A percentile compares a stretch with the other conserved stretches of the same genome.
phyloP scores from a whole-genome alignment of 148 eudicot genomes.

The Amaranthus hypochondriacus region DNA sequence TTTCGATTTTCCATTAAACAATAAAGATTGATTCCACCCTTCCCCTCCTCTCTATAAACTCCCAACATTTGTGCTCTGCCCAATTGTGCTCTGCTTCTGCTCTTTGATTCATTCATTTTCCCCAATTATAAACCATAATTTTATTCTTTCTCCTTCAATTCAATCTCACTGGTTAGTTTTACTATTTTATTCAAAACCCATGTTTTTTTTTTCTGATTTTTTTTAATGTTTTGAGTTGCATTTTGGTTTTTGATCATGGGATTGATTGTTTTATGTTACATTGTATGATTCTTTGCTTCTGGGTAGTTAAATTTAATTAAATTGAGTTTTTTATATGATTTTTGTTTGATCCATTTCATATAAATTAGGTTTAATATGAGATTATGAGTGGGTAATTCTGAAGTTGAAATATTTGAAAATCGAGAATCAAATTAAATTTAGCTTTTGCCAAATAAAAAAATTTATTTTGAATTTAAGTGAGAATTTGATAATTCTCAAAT shows the following conservation, averaged over 20 bases:
- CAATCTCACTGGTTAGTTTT: constrained; percentile 4
- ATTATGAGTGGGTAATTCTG: not conserved
- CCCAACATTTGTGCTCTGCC: too few species aligned
- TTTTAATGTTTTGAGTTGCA: not conserved
- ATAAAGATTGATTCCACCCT: too few species aligned
- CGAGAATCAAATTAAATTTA: not conserved
- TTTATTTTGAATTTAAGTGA: not conserved
- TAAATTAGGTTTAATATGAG: constrained; percentile 10
- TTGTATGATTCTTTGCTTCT: not conserved
- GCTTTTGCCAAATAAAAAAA: not conserved
- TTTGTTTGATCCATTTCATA: not conserved
- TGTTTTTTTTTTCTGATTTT: not conserved
- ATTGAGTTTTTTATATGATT: not conserved
- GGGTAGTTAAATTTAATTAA: not conserved
- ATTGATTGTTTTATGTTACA: not conserved
- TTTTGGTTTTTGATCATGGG: constrained; percentile 1
- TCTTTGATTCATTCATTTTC: too few species aligned
- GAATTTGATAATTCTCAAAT: not conserved
- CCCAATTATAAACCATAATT: too few species aligned
- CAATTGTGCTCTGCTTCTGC: too few species aligned
- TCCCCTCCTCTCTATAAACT: too few species aligned
- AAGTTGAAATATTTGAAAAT: too few species aligned
- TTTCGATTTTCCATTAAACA: too few species aligned
- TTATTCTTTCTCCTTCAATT: too few species aligned
- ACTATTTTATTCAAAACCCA: not conserved